These are phyloP conservation scores for Sphagnurus paluster DNA, from an alignment of 1,284 basidiomycete genomes.

Conservation along the genomic window DNA sequence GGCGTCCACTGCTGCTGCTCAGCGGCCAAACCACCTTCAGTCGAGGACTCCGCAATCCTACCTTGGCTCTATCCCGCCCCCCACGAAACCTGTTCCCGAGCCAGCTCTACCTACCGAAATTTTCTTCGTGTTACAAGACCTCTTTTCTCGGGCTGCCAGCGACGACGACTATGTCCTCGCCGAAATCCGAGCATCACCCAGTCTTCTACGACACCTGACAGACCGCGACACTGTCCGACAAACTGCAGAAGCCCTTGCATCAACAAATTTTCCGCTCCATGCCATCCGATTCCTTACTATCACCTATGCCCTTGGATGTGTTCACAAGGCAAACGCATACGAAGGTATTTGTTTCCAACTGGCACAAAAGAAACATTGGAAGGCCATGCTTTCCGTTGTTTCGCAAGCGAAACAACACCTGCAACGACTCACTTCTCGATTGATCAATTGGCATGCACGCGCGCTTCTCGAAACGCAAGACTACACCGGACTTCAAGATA, in stretches of 20 bases:
- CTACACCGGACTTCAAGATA: constrained; percentile 44
- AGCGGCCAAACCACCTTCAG: neutral
- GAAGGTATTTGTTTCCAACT: constrained; percentile 54
- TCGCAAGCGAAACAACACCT: constrained; percentile 45
- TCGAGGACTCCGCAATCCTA: neutral
- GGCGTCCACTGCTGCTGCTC: constrained; percentile 1
- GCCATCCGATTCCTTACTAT: constrained; percentile 47
- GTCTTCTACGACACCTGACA: constrained; percentile 30
- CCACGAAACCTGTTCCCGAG: neutral
- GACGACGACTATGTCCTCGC: constrained; percentile 25
- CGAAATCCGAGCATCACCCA: constrained; percentile 27
- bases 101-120: constrained; percentile 18
- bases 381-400: constrained; percentile 45
- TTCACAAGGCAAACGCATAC: constrained; percentile 55
- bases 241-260: constrained; percentile 46
- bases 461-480: constrained; percentile 54
- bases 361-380: constrained; percentile 49
- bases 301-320: constrained; percentile 48
- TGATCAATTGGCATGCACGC: constrained; percentile 69
- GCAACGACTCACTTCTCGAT: constrained; percentile 47
- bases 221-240: constrained; percentile 39
- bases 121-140: constrained; percentile 19
- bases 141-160: constrained; percentile 23
- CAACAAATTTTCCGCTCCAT: constrained; percentile 36
- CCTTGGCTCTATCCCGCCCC: neutral